phyloP scores from a whole-genome alignment of 208 protist genomes.

The Trypanosoma mega region DNA sequence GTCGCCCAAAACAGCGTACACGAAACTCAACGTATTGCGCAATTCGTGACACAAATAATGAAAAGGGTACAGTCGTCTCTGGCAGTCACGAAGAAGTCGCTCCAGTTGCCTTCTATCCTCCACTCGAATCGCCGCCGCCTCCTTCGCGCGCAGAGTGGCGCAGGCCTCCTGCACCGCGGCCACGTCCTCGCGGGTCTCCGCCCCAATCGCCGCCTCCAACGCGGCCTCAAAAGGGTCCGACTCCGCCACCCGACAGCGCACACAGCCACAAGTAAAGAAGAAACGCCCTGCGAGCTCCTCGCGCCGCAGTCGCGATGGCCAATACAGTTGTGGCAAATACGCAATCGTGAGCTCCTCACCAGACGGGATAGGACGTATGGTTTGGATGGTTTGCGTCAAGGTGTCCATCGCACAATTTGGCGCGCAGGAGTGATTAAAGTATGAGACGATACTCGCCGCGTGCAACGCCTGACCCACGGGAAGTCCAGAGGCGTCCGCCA shows the following conservation, averaged over 20 bases:
- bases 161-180: conserved; percentile 50
- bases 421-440: conserved; percentile 84
- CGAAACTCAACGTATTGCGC: conserved; percentile 78
- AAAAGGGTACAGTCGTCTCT: conserved; percentile 59
- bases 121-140: conserved; percentile 32
- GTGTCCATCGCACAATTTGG: conserved; percentile 78
- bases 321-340: conserved; percentile 89
- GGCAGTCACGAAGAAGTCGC: conserved; percentile 42
- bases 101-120: conserved; percentile 40
- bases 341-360: conserved; percentile 82
- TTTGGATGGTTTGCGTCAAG: conserved; percentile 60
- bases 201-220: conserved; percentile 31
- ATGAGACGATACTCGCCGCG: conserved; percentile 45
- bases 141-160: conserved; percentile 35
- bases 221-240: conserved; percentile 59
- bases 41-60: conserved; percentile 85
- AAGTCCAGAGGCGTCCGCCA: conserved; percentile 56
- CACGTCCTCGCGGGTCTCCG: conserved; percentile 31
- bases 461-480: conserved; percentile 79
- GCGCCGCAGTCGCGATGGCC: conserved; percentile 62
- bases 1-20: conserved; percentile 71
- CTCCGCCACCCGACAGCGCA: conserved; percentile 37
- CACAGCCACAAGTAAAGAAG: conserved; percentile 80
- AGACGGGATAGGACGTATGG: conserved; percentile 44
- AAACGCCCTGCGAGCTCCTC: conserved; percentile 53